phyloP scores from a whole-genome alignment of 768 basidiomycete genomes.

The Lyophyllum decastes region DNA sequence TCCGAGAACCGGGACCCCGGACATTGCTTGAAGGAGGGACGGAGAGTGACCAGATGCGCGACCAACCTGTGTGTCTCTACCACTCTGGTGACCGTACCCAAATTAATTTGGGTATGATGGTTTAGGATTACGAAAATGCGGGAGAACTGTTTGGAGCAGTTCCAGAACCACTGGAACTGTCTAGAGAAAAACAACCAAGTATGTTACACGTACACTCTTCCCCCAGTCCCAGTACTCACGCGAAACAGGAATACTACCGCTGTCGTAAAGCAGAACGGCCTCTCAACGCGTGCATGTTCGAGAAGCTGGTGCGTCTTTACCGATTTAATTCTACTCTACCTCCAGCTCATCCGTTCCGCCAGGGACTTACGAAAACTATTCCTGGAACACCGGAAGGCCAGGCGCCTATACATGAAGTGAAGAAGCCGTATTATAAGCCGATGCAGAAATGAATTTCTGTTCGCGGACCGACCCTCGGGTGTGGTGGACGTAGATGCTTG shows the following conservation, averaged over 20 bases:
- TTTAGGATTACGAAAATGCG: constrained; percentile 89
- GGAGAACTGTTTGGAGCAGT: constrained; percentile 85
- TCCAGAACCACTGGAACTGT: constrained; percentile 92
- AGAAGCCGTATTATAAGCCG: constrained; percentile 78
- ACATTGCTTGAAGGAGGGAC: constrained; percentile 94
- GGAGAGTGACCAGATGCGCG: constrained; percentile 94
- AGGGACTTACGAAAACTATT: constrained; percentile 92
- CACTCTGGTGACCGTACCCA: neutral
- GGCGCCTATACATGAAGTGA: constrained; percentile 85
- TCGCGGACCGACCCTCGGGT: neutral
- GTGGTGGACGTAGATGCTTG: constrained; percentile 16
- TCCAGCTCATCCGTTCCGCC: constrained; percentile 8
- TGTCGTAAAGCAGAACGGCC: constrained; percentile 89
- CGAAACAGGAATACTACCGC: constrained; percentile 74
- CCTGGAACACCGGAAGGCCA: constrained; percentile 85
- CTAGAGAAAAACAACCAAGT: constrained; percentile 95
- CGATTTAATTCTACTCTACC: neutral
- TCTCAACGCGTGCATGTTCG: constrained; percentile 93
- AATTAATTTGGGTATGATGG: neutral
- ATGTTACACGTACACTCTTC: constrained; percentile 23
- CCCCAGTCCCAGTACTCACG: neutral
- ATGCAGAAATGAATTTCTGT: constrained; percentile 69
- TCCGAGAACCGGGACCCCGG: constrained; percentile 85
- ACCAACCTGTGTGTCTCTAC: constrained; percentile 76
- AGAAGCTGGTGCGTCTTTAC: constrained; percentile 77